phyloP scores from a whole-genome alignment of 495 filamentous ascomycete genomes.

The Penicillium goetzii region DNA sequence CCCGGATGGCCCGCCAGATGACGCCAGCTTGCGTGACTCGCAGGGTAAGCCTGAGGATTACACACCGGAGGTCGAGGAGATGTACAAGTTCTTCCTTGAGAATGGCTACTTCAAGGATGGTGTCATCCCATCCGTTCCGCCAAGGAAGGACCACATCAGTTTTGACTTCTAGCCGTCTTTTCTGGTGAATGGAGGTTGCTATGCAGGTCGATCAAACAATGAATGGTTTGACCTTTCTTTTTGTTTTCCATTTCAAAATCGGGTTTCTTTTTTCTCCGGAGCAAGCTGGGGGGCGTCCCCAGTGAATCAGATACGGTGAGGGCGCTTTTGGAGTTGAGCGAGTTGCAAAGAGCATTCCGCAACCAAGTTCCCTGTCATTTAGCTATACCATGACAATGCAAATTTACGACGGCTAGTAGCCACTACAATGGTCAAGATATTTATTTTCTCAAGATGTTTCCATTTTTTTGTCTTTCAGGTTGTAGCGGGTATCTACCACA shows the following conservation, averaged over 20 bases:
- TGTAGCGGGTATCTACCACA: constrained; percentile 41
- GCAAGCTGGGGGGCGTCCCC: neutral
- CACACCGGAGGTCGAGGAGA: constrained; percentile 53
- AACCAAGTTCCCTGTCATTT: neutral
- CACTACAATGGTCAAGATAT: constrained; percentile 4
- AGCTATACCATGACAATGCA: neutral
- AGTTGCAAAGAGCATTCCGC: neutral
- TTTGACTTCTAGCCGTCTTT: constrained; percentile 62
- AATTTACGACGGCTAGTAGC: neutral
- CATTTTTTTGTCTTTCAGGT: constrained; percentile 46
- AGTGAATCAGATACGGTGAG: neutral
- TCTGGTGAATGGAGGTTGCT: neutral
- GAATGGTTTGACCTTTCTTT: neutral
- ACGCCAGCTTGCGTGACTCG: constrained; percentile 45
- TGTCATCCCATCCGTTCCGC: constrained; percentile 70
- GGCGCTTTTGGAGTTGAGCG: neutral
- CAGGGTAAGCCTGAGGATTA: constrained; percentile 45
- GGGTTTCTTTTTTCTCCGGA: neutral
- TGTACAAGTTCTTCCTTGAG: constrained; percentile 61
- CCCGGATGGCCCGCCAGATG: constrained; percentile 67
- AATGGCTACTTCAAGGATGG: constrained; percentile 66
- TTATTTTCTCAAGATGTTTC: constrained; percentile 37
- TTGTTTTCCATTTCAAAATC: neutral
- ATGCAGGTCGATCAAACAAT: neutral
- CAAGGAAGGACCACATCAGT: constrained; percentile 71